Base-by-base conservation (phyloP, 208 protist genomes). In the Borovskyia barvae region DNA sequence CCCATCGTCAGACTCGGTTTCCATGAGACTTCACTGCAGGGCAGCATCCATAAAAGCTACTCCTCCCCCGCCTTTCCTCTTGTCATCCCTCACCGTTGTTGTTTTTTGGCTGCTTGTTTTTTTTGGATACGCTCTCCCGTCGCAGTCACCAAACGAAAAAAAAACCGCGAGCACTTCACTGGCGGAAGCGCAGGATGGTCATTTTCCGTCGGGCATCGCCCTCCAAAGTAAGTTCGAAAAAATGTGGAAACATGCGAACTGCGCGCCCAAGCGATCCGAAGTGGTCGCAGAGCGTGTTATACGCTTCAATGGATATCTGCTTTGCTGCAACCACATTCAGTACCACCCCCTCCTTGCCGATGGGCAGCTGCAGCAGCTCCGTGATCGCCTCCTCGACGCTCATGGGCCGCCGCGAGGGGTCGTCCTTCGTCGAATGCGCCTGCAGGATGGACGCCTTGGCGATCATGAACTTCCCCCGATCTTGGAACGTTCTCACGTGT, bases 321-420 rank as follows among this genome's bases (percentile, higher is more conserved):
- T 90, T 65, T 6, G 71, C 67, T 0, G 39, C 30, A 17, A 92
- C 40, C 11, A 82, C 81, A 3, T 33, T 15, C 15, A 92, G 3
- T n/a, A 77, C 71, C 1, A 82, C 80, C n/a, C 82, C 88, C 0
- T 71, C 64, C 1, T 11, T n/a, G 5, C 72, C 79, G 39, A 80
- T 65, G 2, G 82, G 88, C 14, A 73, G 54, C 57, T 81, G 73
- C n/a, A 74, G 73, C 20, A 94, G 35, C 49, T 71, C 77, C 28
- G 81, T 78, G 39, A 94, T 63, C 2, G 85, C 85, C 33, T 90
- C 88, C 56, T 94, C 88, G 6, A 83, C 64, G 24, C 60, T 68
- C 67, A 85, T 75, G 9, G 66, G 63, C 19, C 41, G 56, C 6
- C n/a, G n/a, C n/a, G n/a, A n/a, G n/a, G n/a, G n/a, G n/a, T n/a